Evolutionary conservation across 768 basidiomycete species (phyloP).

Genomic region (Tremella fuciformis): DNA sequence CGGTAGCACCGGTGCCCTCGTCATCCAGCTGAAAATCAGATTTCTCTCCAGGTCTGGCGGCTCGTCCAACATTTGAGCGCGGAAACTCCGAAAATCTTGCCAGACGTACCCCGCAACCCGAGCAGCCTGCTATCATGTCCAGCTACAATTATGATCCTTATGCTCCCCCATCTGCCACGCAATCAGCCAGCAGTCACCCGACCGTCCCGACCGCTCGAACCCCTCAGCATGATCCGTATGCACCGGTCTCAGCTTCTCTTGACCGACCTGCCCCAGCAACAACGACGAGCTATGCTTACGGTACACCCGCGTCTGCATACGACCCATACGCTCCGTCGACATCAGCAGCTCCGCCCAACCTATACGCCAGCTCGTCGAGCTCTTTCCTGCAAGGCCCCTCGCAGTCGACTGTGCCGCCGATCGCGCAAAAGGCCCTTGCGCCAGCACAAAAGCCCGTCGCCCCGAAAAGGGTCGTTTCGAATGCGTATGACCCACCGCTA

Average conservation of each 20-base stretch:
- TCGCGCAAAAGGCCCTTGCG: too few relatives aligned
- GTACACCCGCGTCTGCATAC: conserved; percentile 15
- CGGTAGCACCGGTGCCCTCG: too few relatives aligned
- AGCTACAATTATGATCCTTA: conserved; percentile 17
- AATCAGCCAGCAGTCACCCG: not conserved
- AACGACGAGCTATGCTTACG: conserved; percentile 10
- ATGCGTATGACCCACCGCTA: conserved; percentile 45
- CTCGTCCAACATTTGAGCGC: conserved; percentile 2
- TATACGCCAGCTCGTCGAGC: not conserved
- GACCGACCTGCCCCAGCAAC: not conserved
- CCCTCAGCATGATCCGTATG: conserved; percentile 21
- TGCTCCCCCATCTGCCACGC: conserved; percentile 14
- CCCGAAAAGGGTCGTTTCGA: conserved; percentile 32
- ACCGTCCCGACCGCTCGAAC: not conserved
- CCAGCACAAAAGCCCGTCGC: conserved; percentile 16
- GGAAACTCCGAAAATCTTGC: conserved; percentile 36
- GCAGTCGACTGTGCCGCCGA: not conserved
- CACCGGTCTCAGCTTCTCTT: conserved; percentile 12
- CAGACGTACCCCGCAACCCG: conserved; percentile 40
- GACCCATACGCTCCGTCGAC: conserved; percentile 16
- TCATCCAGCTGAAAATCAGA: not conserved
- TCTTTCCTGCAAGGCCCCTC: not conserved
- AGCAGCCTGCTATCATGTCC: conserved; percentile 16
- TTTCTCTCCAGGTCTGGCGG: conserved; percentile 1
- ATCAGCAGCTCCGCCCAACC: conserved; percentile 9